Base-by-base conservation (phyloP, 2,329 filamentous ascomycete genomes). In the Beauveria pseudobassiana region DNA sequence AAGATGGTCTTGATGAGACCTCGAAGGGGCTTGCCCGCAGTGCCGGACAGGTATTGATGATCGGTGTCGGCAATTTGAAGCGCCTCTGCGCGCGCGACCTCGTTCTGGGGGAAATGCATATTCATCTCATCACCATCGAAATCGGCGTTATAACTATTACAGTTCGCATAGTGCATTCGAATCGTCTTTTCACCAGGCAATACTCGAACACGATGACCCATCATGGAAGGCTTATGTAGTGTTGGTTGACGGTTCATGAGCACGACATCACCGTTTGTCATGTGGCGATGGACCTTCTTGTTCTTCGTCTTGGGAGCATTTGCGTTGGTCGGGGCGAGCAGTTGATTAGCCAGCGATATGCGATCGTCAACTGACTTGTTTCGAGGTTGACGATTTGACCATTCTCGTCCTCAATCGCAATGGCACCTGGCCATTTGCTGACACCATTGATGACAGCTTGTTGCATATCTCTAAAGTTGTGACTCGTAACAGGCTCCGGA, bases 41-140 rank as follows among this genome's bases (percentile, higher is more conserved):
- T 99, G 22, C 89, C 91, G 40, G 93, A 96, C 42, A 99, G 83
- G 72, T 99, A 99, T 70, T 99, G 95, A 71, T 97, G 93, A 72
- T 99, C 93, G 3, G 95, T 97, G 72, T 98, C 93, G 43, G 95
- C 95, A 69, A 99, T 88, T 67, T 92, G 90, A 67, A 96, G 83
- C 2, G 95, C 95, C 77, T 99, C 95, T 2, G 93, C 90, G 67
- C 95, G 84, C 18, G 95, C 95, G 66, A 98, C 82, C 72, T 98
- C 96, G 68, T 96, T 98, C 69, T 99, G 95, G 1, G 95, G 95
- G 71, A 99, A 98, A 76, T 99, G 95, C 93, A 99, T 96, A 74
- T 99, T 99, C 95, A 99, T 99, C 75, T 99, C 95, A 72, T 99
- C 95, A 74, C 95, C 95, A 71, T 99, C 96, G 71, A 99, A 99